Evolutionary conservation across 2,329 filamentous ascomycete genomes (phyloP).

Genomic region (Penicillium sp.): DNA sequence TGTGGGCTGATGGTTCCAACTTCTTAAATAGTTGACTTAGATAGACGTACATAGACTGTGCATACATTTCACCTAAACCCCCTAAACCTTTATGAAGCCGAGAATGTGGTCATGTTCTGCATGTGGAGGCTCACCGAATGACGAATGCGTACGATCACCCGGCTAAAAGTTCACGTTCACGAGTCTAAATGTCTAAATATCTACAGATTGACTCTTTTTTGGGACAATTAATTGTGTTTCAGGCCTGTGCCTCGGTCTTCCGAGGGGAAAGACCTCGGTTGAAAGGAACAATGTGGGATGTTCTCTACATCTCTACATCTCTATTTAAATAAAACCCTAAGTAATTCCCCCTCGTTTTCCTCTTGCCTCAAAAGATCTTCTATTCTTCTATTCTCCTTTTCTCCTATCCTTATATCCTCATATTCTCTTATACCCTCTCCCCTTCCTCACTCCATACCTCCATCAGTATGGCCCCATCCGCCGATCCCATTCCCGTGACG

Average conservation of each 20-base stretch:
- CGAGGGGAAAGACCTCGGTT: background rate
- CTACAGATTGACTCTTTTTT: background rate
- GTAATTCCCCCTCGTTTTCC: background rate
- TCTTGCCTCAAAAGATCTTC: background rate
- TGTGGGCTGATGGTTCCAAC: background rate
- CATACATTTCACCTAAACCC: background rate
- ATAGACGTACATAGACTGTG: background rate
- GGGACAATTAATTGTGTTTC: background rate
- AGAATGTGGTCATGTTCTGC: background rate
- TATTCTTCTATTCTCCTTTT: background rate
- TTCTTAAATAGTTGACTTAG: background rate
- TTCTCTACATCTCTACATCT: background rate
- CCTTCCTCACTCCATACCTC: background rate
- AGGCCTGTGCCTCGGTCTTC: slow-evolving; percentile 14
- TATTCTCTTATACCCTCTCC: background rate
- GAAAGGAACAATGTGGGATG: background rate
- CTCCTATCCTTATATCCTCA: background rate
- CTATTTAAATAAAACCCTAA: background rate
- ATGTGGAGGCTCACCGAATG: slow-evolving; percentile 3
- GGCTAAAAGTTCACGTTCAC: background rate
- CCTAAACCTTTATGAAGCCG: background rate
- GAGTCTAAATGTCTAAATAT: background rate
- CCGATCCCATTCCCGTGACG: slow-evolving; percentile 17
- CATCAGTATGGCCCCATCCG: slow-evolving; percentile 24
- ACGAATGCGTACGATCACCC: background rate